phyloP scores from a whole-genome alignment of 495 filamentous ascomycete species.

The Rostrohypoxylon terebratum region DNA sequence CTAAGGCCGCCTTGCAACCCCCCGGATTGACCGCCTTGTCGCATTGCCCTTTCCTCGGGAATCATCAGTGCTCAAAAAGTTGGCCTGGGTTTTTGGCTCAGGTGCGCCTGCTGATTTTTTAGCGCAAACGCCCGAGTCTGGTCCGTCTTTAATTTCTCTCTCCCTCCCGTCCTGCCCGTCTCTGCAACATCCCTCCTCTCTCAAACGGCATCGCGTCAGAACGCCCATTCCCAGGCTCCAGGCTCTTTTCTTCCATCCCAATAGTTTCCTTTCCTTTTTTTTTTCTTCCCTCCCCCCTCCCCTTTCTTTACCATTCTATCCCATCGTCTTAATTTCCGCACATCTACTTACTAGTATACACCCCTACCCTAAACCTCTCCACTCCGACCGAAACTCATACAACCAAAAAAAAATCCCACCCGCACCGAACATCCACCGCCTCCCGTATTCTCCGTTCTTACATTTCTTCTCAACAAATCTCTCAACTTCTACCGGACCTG shows the following conservation, averaged over 20 bases:
- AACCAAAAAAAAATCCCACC: slow-evolving; percentile 49
- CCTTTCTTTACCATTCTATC: slow-evolving; percentile 1
- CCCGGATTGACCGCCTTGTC: slow-evolving; percentile 48
- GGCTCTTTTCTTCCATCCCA: slow-evolving; percentile 7
- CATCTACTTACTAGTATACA: slow-evolving; percentile 21
- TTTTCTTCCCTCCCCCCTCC: slow-evolving; percentile 10
- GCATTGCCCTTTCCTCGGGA: slow-evolving; percentile 44
- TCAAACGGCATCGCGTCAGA: slow-evolving; percentile 44
- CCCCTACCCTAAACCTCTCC: slow-evolving; percentile 36
- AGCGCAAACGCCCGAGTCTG: slow-evolving; percentile 49
- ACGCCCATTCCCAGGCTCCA: slow-evolving; percentile 36
- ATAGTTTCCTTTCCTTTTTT: slow-evolving; percentile 5
- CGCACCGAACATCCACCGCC: slow-evolving; percentile 51
- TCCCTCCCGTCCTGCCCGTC: slow-evolving; percentile 46
- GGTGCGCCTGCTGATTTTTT: slow-evolving; percentile 48
- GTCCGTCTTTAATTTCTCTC: slow-evolving; percentile 43
- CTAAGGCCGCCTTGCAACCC: slow-evolving; percentile 41
- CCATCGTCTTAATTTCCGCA: slow-evolving; percentile 15
- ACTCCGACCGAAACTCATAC: slow-evolving; percentile 44
- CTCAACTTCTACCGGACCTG: slow-evolving; percentile 42
- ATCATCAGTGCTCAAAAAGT: slow-evolving; percentile 41
- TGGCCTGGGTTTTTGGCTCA: slow-evolving; percentile 38
- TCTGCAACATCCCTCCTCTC: slow-evolving; percentile 44
- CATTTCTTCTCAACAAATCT: slow-evolving; percentile 39
- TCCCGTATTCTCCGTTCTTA: slow-evolving; percentile 50